Conservation (phyloP, 306 rosid genomes). For the Dalbergia cultrata region DNA sequence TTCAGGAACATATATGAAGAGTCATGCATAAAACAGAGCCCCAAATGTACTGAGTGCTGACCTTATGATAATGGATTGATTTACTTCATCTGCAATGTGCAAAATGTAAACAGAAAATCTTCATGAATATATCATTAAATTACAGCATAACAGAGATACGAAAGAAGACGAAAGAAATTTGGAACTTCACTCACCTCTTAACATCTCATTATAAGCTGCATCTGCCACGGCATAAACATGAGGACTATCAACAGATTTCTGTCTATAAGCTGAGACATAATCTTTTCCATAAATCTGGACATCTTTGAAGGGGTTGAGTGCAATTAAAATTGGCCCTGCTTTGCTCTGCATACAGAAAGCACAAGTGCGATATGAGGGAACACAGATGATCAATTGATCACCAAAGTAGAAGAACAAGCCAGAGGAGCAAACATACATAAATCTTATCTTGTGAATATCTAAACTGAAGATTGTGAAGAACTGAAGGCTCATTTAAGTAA, state of each 20-base stretch:
- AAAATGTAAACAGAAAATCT: slow-evolving; percentile 47
- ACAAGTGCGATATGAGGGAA: slow-evolving; percentile 43
- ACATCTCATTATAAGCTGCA: slow-evolving; percentile 84
- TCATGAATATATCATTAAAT: slow-evolving; percentile 44
- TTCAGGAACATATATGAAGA: slow-evolving; percentile 27
- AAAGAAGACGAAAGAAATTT: slow-evolving; percentile 33
- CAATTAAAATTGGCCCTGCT: slow-evolving; percentile 90
- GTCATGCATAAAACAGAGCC: slow-evolving; percentile 32
- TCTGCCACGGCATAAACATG: slow-evolving; percentile 85
- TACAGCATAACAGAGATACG: slow-evolving; percentile 20
- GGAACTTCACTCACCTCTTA: slow-evolving; percentile 64
- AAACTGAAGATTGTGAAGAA: slow-evolving; percentile 74
- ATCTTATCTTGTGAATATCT: slow-evolving; percentile 85
- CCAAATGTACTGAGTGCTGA: slow-evolving; percentile 51
- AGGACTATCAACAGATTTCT: slow-evolving; percentile 68
- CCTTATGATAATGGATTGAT: slow-evolving; percentile 96
- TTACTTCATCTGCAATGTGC: slow-evolving; percentile 78
- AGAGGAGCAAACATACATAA: slow-evolving; percentile 70
- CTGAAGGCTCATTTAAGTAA: slow-evolving; percentile 92
- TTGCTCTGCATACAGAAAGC: slow-evolving; percentile 75
- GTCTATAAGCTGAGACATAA: slow-evolving; percentile 64
- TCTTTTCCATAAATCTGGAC: slow-evolving; percentile 74
- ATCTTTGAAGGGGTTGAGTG: slow-evolving; percentile 89
- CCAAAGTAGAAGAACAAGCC: slow-evolving; percentile 31
- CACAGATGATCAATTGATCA: slow-evolving; percentile 43